Evolutionary conservation across 2,329 filamentous ascomycete genomes (phyloP).

Genomic region (Anthostomella pinea): DNA sequence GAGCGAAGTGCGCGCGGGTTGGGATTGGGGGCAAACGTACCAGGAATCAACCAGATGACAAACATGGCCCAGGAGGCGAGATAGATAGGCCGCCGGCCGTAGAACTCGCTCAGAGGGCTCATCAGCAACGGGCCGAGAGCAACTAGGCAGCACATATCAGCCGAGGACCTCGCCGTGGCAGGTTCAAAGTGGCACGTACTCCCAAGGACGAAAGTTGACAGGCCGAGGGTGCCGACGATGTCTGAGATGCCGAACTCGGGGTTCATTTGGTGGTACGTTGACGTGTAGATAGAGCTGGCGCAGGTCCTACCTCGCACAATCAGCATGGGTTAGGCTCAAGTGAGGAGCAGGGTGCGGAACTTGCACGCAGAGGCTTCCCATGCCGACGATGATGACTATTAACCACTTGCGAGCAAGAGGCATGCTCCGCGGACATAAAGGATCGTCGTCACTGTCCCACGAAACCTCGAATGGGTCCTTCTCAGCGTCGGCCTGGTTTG

Average conservation of each 20-base stretch:
- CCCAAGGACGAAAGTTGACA: constrained; percentile 81
- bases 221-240: constrained; percentile 72
- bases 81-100: constrained; percentile 79
- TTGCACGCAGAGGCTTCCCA: constrained; percentile 79
- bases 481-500: too few relatives aligned
- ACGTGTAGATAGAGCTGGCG: constrained; percentile 84
- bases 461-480: constrained; percentile 63
- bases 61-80: constrained; percentile 71
- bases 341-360: too few relatives aligned
- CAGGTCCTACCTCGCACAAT: constrained; percentile 59
- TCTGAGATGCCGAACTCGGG: constrained; percentile 69
- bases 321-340: too few relatives aligned
- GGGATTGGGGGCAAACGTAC: too few relatives aligned
- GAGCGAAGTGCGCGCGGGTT: too few relatives aligned
- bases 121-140: constrained; percentile 61
- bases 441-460: constrained; percentile 74
- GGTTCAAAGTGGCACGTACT: constrained; percentile 54
- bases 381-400: constrained; percentile 70
- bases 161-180: too few relatives aligned
- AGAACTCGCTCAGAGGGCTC: constrained; percentile 70
- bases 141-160: too few relatives aligned
- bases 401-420: constrained; percentile 68
- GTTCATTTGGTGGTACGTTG: constrained; percentile 75
- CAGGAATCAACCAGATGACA: constrained; percentile 77
- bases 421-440: constrained; percentile 67